These are phyloP conservation scores for Microbotryum intermedium DNA, from an alignment of 1,284 basidiomycete species.

Conservation along the genomic window DNA sequence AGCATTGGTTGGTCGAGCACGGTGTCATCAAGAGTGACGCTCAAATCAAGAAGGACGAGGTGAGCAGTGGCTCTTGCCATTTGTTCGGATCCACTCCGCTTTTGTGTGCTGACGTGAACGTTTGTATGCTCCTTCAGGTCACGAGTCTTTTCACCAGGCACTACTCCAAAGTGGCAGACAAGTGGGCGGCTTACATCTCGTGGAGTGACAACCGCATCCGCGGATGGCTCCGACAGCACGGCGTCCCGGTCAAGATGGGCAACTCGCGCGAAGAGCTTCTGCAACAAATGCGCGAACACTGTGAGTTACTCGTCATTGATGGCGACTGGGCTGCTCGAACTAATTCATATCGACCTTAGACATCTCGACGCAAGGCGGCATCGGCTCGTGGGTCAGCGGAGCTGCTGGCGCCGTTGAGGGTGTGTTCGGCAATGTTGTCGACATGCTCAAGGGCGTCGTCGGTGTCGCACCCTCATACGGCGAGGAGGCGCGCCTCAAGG, in stretches of 20 bases:
- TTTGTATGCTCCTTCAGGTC: slow-evolving; percentile 5
- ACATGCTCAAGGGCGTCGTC: slow-evolving; percentile 32
- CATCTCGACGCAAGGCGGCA: slow-evolving; percentile 27
- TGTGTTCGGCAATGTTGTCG: slow-evolving; percentile 29
- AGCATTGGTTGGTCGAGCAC: slow-evolving; percentile 65
- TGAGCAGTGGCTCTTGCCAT: background rate
- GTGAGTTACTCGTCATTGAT: slow-evolving; percentile 2
- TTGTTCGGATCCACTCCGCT: background rate
- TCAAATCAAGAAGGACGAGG: slow-evolving; percentile 43
- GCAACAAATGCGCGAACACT: slow-evolving; percentile 59
- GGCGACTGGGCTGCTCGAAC: background rate
- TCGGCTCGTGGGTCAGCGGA: slow-evolving; percentile 26
- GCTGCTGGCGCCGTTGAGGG: slow-evolving; percentile 27
- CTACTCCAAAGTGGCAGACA: slow-evolving; percentile 27
- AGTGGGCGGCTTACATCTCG: slow-evolving; percentile 32
- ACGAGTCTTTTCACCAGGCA: slow-evolving; percentile 31
- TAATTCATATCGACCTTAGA: slow-evolving; percentile 2
- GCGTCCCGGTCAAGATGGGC: slow-evolving; percentile 15
- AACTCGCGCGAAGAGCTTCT: slow-evolving; percentile 58
- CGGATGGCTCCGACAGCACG: slow-evolving; percentile 35
- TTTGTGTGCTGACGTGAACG: background rate
- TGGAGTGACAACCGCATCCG: slow-evolving; percentile 36
- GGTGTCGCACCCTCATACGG: slow-evolving; percentile 25
- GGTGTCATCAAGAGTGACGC: slow-evolving; percentile 61
- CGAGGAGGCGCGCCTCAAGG: slow-evolving; percentile 33